Conservation (phyloP, 2,329 filamentous ascomycete species). For the Aspergillus viridinutans region DNA sequence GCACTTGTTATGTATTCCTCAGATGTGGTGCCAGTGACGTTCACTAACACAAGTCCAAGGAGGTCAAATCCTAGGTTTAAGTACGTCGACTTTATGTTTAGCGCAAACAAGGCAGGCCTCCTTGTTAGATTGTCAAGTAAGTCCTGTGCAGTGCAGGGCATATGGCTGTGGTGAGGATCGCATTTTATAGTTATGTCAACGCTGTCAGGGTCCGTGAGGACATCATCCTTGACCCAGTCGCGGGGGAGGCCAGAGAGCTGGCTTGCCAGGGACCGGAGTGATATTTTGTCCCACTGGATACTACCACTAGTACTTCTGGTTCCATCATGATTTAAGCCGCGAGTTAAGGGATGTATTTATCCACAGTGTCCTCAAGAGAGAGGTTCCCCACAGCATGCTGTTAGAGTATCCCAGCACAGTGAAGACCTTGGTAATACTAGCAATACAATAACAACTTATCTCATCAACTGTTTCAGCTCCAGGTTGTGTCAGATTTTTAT, state of each 20-base stretch:
- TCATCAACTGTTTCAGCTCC: background rate
- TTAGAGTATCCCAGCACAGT: conserved; percentile 23
- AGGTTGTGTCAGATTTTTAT: background rate
- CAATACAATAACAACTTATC: conserved; percentile 17
- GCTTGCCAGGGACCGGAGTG: conserved; percentile 20
- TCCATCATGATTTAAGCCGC: background rate
- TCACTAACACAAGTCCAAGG: conserved; percentile 22
- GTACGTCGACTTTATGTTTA: conserved; percentile 23
- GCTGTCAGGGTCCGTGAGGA: background rate
- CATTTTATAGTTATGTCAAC: background rate
- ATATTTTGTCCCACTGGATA: conserved; percentile 24
- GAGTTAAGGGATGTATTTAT: conserved; percentile 17
- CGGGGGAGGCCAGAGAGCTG: conserved; percentile 25
- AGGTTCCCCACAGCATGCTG: conserved; percentile 23
- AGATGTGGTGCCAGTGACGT: conserved; percentile 21
- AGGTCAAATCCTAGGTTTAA: conserved; percentile 27
- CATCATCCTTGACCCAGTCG: conserved; percentile 15
- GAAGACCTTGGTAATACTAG: conserved; percentile 25
- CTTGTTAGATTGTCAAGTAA: conserved; percentile 6
- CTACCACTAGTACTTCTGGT: background rate
- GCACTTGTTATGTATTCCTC: conserved; percentile 17
- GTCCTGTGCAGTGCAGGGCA: conserved; percentile 1
- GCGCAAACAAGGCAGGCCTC: conserved; percentile 16
- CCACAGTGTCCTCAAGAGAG: conserved; percentile 22
- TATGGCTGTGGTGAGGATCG: background rate